A percentile compares a stretch with the other conserved stretches of the same genome.
phyloP scores from a whole-genome alignment of 805 yeast species.

The Hanseniaspora clermontiae region DNA sequence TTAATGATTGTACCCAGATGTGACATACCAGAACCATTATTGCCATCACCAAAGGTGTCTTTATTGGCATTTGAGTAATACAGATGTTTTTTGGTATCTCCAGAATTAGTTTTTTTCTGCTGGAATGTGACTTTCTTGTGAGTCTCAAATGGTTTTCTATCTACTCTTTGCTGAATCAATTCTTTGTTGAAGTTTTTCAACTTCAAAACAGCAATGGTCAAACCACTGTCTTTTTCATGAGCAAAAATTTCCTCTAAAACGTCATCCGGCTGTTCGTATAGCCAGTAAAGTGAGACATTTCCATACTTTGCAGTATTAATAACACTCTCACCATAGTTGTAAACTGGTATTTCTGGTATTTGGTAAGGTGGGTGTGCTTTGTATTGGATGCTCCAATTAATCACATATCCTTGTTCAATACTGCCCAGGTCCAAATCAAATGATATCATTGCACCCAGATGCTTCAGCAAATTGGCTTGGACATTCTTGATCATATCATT shows the following conservation, averaged over 20 bases:
- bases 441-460: neutral
- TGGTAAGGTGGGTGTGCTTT: constrained; percentile 6
- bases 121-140: neutral
- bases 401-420: neutral
- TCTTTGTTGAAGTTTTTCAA: constrained; percentile 1
- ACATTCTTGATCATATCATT: neutral
- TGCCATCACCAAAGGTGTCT: neutral
- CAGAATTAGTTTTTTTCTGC: neutral
- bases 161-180: neutral
- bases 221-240: neutral
- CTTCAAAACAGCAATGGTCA: neutral
- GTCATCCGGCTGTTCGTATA: neutral
- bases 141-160: neutral
- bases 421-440: constrained; percentile 9
- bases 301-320: constrained; percentile 5
- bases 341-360: constrained; percentile 8
- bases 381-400: neutral
- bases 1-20: neutral
- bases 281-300: neutral
- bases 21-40: neutral
- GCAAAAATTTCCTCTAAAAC: neutral
- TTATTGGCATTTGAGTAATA: neutral
- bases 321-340: neutral
- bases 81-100: neutral
- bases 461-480: neutral